Conservation (phyloP, 2,329 filamentous ascomycete species). For the Fusarium mangiferae region DNA sequence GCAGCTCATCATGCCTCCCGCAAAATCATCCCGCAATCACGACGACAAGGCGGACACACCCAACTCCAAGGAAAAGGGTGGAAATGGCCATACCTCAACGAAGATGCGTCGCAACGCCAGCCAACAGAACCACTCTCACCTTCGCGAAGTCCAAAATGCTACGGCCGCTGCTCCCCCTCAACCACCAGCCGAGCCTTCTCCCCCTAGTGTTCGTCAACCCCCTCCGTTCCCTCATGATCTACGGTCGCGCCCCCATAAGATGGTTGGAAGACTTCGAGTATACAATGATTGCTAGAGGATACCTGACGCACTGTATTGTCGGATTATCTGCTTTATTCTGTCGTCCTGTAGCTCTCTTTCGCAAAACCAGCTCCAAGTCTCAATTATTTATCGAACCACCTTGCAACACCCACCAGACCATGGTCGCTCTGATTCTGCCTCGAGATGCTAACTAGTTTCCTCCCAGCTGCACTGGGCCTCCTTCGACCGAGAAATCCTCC, state of each 20-base stretch:
- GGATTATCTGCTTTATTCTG: background rate
- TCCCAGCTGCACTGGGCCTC: slow-evolving; percentile 71
- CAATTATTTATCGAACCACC: background rate
- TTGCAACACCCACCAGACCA: background rate
- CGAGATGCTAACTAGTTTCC: slow-evolving; percentile 23
- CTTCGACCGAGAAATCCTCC: slow-evolving; percentile 74
- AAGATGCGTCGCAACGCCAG: slow-evolving; percentile 68
- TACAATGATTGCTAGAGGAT: background rate
- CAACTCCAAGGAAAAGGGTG: slow-evolving; percentile 58
- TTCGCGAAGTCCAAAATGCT: slow-evolving; percentile 57
- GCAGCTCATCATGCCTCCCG: slow-evolving; percentile 54
- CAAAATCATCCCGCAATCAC: slow-evolving; percentile 58
- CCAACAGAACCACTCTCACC: slow-evolving; percentile 59
- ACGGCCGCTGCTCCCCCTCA: slow-evolving; percentile 48
- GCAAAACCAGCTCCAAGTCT: background rate
- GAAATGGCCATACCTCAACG: slow-evolving; percentile 56
- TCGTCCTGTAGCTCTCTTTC: background rate
- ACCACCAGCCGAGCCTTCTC: slow-evolving; percentile 44
- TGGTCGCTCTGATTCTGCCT: background rate
- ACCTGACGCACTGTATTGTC: background rate
- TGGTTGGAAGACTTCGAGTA: background rate
- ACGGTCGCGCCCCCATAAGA: background rate
- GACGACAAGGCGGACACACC: slow-evolving; percentile 59
- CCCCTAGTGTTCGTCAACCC: slow-evolving; percentile 49
- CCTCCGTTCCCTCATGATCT: slow-evolving; percentile 15